phyloP scores from a whole-genome alignment of 257 asterid species.

The Cynanchum wilfordii region DNA sequence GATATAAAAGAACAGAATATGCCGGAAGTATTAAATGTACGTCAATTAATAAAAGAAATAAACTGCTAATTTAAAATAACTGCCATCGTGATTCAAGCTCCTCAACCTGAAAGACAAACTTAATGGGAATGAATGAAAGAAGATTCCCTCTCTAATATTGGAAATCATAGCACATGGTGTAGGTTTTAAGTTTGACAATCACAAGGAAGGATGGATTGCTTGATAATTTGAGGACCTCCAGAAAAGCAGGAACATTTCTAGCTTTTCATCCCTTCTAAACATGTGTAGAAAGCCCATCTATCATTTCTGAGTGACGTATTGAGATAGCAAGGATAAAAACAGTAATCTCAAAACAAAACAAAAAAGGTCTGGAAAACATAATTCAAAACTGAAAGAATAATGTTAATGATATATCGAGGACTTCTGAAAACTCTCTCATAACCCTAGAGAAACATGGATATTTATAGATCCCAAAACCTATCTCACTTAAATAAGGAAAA shows the following conservation, averaged over 20 bases:
- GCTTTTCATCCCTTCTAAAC: not conserved
- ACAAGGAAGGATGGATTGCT: not conserved
- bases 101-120: not conserved
- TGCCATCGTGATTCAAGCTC: not conserved
- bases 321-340: no score
- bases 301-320: no score
- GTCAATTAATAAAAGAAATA: not conserved
- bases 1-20: not conserved
- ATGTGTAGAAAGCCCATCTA: not conserved
- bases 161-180: not conserved
- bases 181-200: not conserved
- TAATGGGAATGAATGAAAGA: not conserved
- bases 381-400: no score
- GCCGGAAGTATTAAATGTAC: not conserved
- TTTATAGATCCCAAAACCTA: no score
- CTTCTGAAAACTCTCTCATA: no score
- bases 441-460: no score
- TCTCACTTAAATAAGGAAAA: no score
- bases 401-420: no score
- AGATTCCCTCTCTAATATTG: not conserved
- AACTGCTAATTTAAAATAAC: not conserved
- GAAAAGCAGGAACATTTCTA: not conserved
- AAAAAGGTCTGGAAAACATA: no score
- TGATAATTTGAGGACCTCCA: not conserved
- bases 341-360: no score